Percentiles rank a stretch among this genome's conserved stretches.
Evolutionary conservation across 2,329 filamentous ascomycete species (phyloP).

Genomic region (Fusarium sulawesiense): DNA sequence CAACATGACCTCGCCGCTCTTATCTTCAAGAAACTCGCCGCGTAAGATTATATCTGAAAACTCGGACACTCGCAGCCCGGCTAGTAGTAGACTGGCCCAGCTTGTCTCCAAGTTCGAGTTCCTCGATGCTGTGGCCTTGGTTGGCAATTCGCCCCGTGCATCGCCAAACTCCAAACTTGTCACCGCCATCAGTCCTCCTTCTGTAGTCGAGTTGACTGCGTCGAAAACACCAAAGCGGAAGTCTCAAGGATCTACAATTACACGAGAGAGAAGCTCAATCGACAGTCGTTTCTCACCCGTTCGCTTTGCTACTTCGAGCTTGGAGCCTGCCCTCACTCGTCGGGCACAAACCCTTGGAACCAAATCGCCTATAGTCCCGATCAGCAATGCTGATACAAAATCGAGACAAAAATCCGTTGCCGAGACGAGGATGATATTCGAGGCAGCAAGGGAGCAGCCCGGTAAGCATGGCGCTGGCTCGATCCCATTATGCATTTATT

Average conservation of each 20-base stretch:
- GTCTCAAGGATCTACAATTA: background rate
- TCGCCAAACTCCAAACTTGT: background rate
- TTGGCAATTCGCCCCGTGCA: background rate
- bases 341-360: constrained; percentile 31
- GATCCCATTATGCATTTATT: background rate
- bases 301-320: background rate
- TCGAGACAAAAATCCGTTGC: constrained; percentile 41
- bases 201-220: background rate
- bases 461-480: constrained; percentile 5
- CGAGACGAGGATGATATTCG: constrained; percentile 42
- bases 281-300: constrained; percentile 14
- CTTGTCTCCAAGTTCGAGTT: constrained; percentile 53
- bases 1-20: constrained; percentile 32
- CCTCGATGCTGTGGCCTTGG: constrained; percentile 39
- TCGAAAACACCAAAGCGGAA: background rate
- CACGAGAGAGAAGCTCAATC: constrained; percentile 3
- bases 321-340: background rate
- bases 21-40: constrained; percentile 11
- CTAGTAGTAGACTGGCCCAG: constrained; percentile 43
- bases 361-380: background rate
- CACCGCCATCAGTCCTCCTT: background rate
- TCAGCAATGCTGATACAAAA: background rate
- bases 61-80: constrained; percentile 7
- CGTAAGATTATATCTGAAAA: constrained; percentile 18
- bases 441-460: constrained; percentile 2